Base-by-base conservation (phyloP, 2,329 filamentous ascomycete genomes). In the Trichoderma guizhouense region DNA sequence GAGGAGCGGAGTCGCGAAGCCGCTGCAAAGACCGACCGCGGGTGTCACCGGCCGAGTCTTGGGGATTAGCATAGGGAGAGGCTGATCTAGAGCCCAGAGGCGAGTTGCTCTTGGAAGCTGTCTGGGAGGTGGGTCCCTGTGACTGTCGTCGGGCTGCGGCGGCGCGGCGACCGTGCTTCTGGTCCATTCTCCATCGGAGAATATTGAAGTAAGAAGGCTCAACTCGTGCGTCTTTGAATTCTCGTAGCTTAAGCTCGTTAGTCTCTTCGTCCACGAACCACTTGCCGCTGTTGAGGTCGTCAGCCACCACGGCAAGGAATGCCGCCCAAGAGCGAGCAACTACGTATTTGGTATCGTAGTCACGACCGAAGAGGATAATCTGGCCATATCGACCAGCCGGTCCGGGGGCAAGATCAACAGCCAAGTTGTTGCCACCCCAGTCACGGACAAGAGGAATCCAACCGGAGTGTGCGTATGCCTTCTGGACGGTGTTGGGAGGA, bases 341-440 rank as follows among this genome's bases (percentile, higher is more conserved):
- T 7, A 99, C 96, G 79, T 97, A 99, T 84, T 99, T 99, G 82
- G 93, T 97, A 80, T 99, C 96, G 82, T 97, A 99, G 83, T 99
- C 96, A 73, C 96, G 93, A 65, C 96, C 96, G 81, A 97, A 98
- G 73, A 99, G 88, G 78, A 99, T 97, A 75, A 99, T 90, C 81
- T 99, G 96, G 69, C 96, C 96, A 95, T 96, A 99, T 80, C 91
- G 92, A 51, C 96, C 96, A 61, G 89, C 88, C 11, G 95, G 93
- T 3, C 96, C 96, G 26, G 96, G 96, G 7, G 95, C 93, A 72
- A 99, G 86, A 81, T 99, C 96, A 61, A 98, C 89, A 21, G 95
- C 95, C 78, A 99, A 87, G 84, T 97, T 97, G 88, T 99, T 99
- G 82, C 96, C 96, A 81, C 96, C 96, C 96, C 96, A 99, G 81